phyloP scores from a whole-genome alignment of 495 filamentous ascomycete species.

The Talaromyces liani region DNA sequence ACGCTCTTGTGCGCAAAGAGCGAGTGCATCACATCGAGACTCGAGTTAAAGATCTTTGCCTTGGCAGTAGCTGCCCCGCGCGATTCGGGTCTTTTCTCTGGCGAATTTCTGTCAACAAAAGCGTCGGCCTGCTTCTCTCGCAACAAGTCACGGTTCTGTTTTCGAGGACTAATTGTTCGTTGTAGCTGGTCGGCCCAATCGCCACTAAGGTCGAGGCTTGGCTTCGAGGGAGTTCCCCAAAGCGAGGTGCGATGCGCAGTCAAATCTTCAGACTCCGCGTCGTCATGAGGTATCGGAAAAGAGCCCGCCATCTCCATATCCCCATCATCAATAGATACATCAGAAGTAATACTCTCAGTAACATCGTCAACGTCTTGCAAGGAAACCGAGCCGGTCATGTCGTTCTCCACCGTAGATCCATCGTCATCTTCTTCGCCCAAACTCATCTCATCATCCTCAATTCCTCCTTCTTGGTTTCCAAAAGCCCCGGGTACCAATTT shows the following conservation, averaged over 20 bases:
- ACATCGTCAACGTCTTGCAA: slow-evolving; percentile 54
- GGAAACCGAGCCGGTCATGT: slow-evolving; percentile 74
- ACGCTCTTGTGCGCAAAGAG: slow-evolving; percentile 53
- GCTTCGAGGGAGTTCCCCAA: slow-evolving; percentile 51
- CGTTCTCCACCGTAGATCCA: slow-evolving; percentile 85
- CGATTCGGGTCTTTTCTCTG: slow-evolving; percentile 20
- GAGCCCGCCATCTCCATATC: slow-evolving; percentile 74
- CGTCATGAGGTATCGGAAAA: slow-evolving; percentile 56
- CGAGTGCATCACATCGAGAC: slow-evolving; percentile 89
- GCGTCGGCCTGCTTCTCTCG: slow-evolving; percentile 51
- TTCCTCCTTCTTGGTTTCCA: slow-evolving; percentile 50
- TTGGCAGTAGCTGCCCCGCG: slow-evolving; percentile 20
- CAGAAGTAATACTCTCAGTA: slow-evolving; percentile 54
- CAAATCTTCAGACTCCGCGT: slow-evolving; percentile 55
- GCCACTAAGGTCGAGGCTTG: slow-evolving; percentile 46
- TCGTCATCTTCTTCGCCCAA: slow-evolving; percentile 30
- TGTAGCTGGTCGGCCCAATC: slow-evolving; percentile 91
- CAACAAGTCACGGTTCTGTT: slow-evolving; percentile 67
- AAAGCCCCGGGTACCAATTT: slow-evolving; percentile 74
- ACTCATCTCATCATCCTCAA: slow-evolving; percentile 34
- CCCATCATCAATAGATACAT: slow-evolving; percentile 62
- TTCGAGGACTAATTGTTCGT: slow-evolving; percentile 83
- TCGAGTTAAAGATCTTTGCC: slow-evolving; percentile 59
- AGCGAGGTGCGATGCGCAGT: slow-evolving; percentile 30
- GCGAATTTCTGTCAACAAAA: slow-evolving; percentile 32